Evolutionary conservation across 106 monocot species (phyloP).

Genomic region (Ottelia alismoides): DNA sequence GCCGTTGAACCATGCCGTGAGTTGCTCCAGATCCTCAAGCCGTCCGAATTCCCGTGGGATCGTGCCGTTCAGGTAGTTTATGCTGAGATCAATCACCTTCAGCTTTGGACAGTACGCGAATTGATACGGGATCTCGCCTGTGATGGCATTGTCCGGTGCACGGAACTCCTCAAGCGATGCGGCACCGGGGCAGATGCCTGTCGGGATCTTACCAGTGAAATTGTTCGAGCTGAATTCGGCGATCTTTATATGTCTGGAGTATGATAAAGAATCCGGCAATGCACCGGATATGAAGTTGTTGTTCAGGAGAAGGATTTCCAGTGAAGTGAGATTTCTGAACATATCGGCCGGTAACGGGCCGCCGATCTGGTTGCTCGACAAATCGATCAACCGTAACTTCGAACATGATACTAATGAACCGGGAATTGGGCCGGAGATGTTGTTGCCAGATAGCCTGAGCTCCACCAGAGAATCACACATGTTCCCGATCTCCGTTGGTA

Average conservation of each 20-base stretch:
- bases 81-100: conserved; percentile 45
- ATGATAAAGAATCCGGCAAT: conserved; percentile 35
- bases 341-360: conserved; percentile 22
- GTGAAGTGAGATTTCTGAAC: conserved; percentile 25
- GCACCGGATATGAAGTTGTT: conserved; percentile 69
- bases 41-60: conserved; percentile 43
- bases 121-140: conserved; percentile 32
- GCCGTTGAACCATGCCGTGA: conserved; percentile 72
- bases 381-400: conserved; percentile 35
- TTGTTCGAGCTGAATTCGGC: conserved; percentile 66
- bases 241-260: conserved; percentile 34
- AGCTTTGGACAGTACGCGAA: conserved; percentile 39
- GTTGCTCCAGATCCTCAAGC: conserved; percentile 45
- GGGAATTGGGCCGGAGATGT: conserved; percentile 35
- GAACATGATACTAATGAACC: conserved; percentile 35
- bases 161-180: conserved; percentile 66
- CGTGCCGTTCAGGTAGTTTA: conserved; percentile 51
- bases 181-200: conserved; percentile 24
- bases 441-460: conserved; percentile 41
- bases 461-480: conserved; percentile 32
- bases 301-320: conserved; percentile 40
- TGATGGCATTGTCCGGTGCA: conserved; percentile 56
- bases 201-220: conserved; percentile 27
- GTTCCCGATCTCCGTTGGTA: conserved; percentile 33
- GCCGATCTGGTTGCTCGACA: conserved; percentile 55